Base-by-base conservation (phyloP, 495 filamentous ascomycete genomes). In the Xylaria bambusicola region DNA sequence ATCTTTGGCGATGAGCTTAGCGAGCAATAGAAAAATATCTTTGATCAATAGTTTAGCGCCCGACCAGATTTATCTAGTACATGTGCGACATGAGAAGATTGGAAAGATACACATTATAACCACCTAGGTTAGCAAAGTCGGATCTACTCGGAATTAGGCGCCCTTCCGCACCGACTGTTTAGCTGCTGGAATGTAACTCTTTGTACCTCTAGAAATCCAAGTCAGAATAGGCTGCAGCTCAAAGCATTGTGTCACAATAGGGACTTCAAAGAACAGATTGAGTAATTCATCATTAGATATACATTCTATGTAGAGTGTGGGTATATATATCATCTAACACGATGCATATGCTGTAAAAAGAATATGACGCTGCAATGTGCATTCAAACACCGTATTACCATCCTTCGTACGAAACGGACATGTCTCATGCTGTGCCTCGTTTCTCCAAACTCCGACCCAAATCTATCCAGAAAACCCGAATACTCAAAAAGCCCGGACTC, bases 301-400 rank as follows among this genome's bases (percentile, higher is more conserved):
- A 33, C 29, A 33, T 33, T 40, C 50, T 41, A 31, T 21, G 38
- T 33, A 47, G 18, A 35, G 17, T 46, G 27, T 36, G 53, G 52
- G 53, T 56, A 56, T 33, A 56, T 33, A 33, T 56, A 56, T 56
- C 52, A 56, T 56, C 53, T 56, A 56, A 56, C 53, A 47, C 35
- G 18, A 56, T 56, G 53, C 53, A 26, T 56, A 56, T 36, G 52
- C 52, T 31, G 42, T 54, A 38, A 24, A 54, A 21, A n/a, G n/a
- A n/a, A 54, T 54, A 44, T 23, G 38, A 33, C 38, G 52, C 38
- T 54, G 10, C 9, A 17, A n/a, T 18, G 26, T 17, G 26, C 17
- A 26, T 29, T 52, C 15, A 44, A 44, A 20, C 13, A n/a, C 38
- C 52, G 1, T 42, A 54, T 47, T 36, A 56, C 17, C 38, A 15